Base-by-base conservation (phyloP, 352 stramenopile species). In the Globisporangium perplexum region DNA sequence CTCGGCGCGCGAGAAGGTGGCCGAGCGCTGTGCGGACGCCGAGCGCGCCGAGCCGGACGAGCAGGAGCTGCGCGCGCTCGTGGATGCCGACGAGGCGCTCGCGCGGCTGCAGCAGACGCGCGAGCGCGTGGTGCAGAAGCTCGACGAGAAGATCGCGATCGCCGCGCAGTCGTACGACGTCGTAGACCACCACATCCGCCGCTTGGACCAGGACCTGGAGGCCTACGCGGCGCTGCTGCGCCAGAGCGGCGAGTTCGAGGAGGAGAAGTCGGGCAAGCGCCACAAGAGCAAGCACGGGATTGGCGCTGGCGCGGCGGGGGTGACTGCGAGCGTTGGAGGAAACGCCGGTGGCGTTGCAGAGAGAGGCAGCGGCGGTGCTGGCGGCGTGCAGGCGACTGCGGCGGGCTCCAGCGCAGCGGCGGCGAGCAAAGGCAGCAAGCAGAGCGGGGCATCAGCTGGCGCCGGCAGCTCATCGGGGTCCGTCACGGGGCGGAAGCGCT, bases 91-190 rank as follows among this genome's bases (percentile, higher is more conserved):
- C 43, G 73, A 69, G 35, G 57, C 65, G 45, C 57, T 88, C 20
- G 48, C 63, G 38, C 63, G 52, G 8, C 63, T 94, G 23, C 60
- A 64, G 12, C 60, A 75, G 35, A 90, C 83, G 59, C 79, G 86
- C 51, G 68, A 84, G 50, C 66, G 79, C 24, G 83, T 89, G 6
- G 69, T 92, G 24, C 81, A 94, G 65, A 92, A 94, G 56, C 71
- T 92, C 50, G 83, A 94, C 63, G 83, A 94, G 69, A 94, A 94
- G 57, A 84, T 92, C 48, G 83, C 83, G 44, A 94, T 94, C 56
- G 83, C 83, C 18, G 79, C 77, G 50, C 83, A 94, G 62, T 88
- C 72, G 39, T 94, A 94, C 63, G 83, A 92, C 65, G 73, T 94
- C 52, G 78, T 94, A 24, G 83, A 94, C 58, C 83, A 92, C 62